Evolutionary conservation across 1,284 basidiomycete species (phyloP).

Genomic region (Hemileia vastatrix): DNA sequence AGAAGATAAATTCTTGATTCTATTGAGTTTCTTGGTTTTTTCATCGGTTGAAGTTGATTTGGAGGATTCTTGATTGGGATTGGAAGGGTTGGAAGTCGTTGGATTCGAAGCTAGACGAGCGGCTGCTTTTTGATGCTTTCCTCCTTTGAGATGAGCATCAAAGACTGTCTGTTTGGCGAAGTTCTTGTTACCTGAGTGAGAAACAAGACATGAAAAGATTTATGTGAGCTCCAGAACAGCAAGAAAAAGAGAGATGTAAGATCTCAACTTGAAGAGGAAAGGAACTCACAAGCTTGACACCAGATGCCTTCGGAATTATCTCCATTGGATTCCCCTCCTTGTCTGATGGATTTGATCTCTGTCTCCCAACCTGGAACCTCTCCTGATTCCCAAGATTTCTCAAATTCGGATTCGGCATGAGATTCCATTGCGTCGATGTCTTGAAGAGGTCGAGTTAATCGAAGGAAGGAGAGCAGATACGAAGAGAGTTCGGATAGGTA

Average conservation of each 20-base stretch:
- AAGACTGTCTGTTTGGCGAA: slow-evolving; percentile 98
- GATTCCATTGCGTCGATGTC: slow-evolving; percentile 64
- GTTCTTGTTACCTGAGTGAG: too few relatives aligned
- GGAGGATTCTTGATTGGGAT: too few relatives aligned
- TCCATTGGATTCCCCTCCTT: slow-evolving; percentile 38
- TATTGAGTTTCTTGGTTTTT: slow-evolving; percentile 29
- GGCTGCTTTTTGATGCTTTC: slow-evolving; percentile 84
- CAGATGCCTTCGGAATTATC: slow-evolving; percentile 66
- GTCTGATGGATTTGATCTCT: slow-evolving; percentile 48
- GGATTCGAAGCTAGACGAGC: slow-evolving; percentile 64
- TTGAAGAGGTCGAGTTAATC: slow-evolving; percentile 75
- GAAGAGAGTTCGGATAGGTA: slow-evolving; percentile 52
- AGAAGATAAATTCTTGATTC: slow-evolving; percentile 20
- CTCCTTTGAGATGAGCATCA: slow-evolving; percentile 86
- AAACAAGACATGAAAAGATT: too few relatives aligned
- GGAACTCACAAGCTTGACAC: slow-evolving; percentile 96
- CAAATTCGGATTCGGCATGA: slow-evolving; percentile 61
- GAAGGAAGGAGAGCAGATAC: slow-evolving; percentile 77
- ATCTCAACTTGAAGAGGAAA: too few relatives aligned
- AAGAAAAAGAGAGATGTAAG: too few relatives aligned
- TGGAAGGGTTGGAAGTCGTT: too few relatives aligned
- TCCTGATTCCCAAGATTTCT: slow-evolving; percentile 65
- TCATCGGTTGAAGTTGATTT: too few relatives aligned
- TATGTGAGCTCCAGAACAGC: too few relatives aligned
- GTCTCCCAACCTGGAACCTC: slow-evolving; percentile 72